phyloP scores from a whole-genome alignment of 1,139 yeast species.

The Yamadazyma spencermartinsiae region DNA sequence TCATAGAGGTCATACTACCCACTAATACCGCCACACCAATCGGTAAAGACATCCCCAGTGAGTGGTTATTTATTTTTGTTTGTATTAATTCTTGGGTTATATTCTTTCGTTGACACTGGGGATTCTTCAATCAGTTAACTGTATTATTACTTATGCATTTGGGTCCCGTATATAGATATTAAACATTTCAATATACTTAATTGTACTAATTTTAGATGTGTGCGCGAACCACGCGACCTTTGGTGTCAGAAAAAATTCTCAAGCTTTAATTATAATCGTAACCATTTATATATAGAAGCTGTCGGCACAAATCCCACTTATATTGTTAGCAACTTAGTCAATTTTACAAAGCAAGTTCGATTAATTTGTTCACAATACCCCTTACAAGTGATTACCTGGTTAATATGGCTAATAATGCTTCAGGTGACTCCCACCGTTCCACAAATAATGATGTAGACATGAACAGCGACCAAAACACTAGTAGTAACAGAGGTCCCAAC shows the following conservation, averaged over 20 bases:
- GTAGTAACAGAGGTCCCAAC: neutral
- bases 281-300: no score
- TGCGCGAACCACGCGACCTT: neutral
- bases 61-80: neutral
- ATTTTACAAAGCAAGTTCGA: no score
- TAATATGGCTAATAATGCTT: neutral
- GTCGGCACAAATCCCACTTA: no score
- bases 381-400: no score
- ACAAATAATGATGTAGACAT: conserved; percentile 1
- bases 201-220: neutral
- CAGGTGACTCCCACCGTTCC: neutral
- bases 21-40: conserved; percentile 37
- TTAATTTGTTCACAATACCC: no score
- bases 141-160: conserved; percentile 3
- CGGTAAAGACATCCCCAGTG: neutral
- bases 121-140: neutral
- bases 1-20: conserved; percentile 97
- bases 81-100: neutral
- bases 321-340: no score
- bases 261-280: neutral
- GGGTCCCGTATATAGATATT: conserved; percentile 3
- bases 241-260: conserved; percentile 1
- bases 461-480: neutral
- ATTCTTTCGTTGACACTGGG: neutral
- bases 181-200: neutral